Evolutionary conservation across 805 yeast species (phyloP).

Genomic region (Yamadazyma paraphyllophila): DNA sequence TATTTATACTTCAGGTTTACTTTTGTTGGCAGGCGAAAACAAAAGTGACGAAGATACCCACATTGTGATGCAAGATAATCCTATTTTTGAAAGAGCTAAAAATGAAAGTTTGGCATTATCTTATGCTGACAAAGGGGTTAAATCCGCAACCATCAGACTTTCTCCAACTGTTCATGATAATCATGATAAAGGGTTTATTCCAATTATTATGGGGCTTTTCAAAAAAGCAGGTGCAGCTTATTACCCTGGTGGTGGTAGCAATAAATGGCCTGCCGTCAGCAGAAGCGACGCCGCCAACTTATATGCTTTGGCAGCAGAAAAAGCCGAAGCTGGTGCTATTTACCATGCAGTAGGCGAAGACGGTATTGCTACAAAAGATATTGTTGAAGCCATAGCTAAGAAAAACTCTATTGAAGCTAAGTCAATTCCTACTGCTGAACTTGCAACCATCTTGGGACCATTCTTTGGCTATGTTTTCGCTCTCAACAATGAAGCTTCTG

Average conservation of each 20-base stretch:
- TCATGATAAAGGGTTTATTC: constrained; percentile 25
- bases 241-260: constrained; percentile 30
- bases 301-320: constrained; percentile 11
- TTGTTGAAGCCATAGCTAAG: constrained; percentile 4
- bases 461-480: constrained; percentile 2
- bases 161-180: constrained; percentile 35
- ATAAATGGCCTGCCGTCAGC: constrained; percentile 30
- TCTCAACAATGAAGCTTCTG: neutral
- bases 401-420: neutral
- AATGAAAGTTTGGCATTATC: neutral
- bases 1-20: constrained; percentile 8
- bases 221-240: constrained; percentile 27
- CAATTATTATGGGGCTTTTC: constrained; percentile 23
- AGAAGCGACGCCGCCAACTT: constrained; percentile 30
- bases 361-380: neutral
- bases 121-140: constrained; percentile 20
- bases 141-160: constrained; percentile 23
- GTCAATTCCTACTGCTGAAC: neutral
- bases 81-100: neutral
- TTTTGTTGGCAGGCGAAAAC: neutral
- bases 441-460: neutral
- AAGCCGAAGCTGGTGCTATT: constrained; percentile 1
- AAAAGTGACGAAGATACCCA: neutral
- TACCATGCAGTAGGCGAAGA: constrained; percentile 3
- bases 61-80: neutral